Evolutionary conservation across 306 rosid genomes (phyloP), one percentile per base, ranked within the genome.

Genomic region (Trifolium repens): DNA sequence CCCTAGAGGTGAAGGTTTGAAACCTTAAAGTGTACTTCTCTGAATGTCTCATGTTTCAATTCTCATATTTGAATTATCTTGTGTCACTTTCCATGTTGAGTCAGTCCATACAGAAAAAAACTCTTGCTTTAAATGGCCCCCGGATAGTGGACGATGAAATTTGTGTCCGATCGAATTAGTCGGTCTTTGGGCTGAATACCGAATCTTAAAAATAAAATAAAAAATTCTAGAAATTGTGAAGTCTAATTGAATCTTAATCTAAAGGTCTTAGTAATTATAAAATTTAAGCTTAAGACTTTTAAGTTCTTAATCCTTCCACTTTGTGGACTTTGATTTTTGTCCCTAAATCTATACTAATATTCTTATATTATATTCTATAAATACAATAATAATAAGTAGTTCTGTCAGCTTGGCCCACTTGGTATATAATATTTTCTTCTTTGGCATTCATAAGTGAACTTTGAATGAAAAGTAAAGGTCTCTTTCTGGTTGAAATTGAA

Each of bases 401-500:
- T 67, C 39, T 72, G 40, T 52, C 72, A 71, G 4, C 46, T 79
- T 58, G 65, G 22, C 83, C 58, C 32, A 14, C 26, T 15, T 34
- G 46, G 9, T 42, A 63, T 50, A 49, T 40, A 49, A 26, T 71
- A 62, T 63, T 39, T 64, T 60, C 14, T 22, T 58, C 35, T 42
- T 15, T 11, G 14, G 34, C 43, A 11, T 27, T 77, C 7, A 12
- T 8, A 2, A 46, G 19, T 35, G 71, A 71, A 43, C 14, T 67
- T 57, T 67, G 77, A 53, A 62, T 49, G 60, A 70, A 32, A 75
- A 42, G 62, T 10, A 32, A 30, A 27, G 57, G 42, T 81, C 74
- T 0, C 27, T 81, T 63, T 71, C 78, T 34, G 49, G 64, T 53
- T 54, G 69, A 43, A 76, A 76, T 53, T 54, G 69, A 43, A 76